Conservation (phyloP, 2,329 filamentous ascomycete genomes). For the Fusarium virguliforme region DNA sequence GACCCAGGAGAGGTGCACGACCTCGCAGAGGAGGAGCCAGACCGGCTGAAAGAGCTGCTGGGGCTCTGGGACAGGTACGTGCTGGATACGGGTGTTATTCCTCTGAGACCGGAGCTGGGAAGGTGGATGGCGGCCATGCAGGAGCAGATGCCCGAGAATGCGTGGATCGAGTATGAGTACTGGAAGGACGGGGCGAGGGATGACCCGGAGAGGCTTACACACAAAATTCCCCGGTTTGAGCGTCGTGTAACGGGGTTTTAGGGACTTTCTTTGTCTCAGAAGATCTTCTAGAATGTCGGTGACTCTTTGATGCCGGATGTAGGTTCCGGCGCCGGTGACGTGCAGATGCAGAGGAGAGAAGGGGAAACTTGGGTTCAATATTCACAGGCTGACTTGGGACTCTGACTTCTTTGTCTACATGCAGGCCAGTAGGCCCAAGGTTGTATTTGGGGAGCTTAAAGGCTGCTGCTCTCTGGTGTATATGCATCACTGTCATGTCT, state of each 20-base stretch:
- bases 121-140: slow-evolving; percentile 73
- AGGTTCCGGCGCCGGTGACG: neutral
- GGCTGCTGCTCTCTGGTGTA: neutral
- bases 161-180: slow-evolving; percentile 78
- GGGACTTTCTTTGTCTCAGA: neutral
- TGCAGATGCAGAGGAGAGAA: slow-evolving; percentile 6
- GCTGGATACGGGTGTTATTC: slow-evolving; percentile 41
- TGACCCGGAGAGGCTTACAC: slow-evolving; percentile 60
- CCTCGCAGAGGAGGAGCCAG: slow-evolving; percentile 59
- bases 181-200: slow-evolving; percentile 66
- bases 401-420: neutral
- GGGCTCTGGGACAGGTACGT: slow-evolving; percentile 72
- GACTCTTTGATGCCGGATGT: slow-evolving; percentile 7
- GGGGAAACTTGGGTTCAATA: neutral
- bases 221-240: slow-evolving; percentile 40
- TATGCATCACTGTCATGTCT: neutral
- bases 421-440: neutral
- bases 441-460: neutral
- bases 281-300: slow-evolving; percentile 22
- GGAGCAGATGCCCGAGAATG: slow-evolving; percentile 76
- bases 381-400: neutral
- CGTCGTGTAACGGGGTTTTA: slow-evolving; percentile 31
- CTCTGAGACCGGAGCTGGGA: slow-evolving; percentile 66
- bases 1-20: slow-evolving; percentile 69
- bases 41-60: slow-evolving; percentile 64